These are phyloP conservation scores for Aurinia saxatilis DNA, from an alignment of 345 rosid genomes.

Conservation along the genomic window DNA sequence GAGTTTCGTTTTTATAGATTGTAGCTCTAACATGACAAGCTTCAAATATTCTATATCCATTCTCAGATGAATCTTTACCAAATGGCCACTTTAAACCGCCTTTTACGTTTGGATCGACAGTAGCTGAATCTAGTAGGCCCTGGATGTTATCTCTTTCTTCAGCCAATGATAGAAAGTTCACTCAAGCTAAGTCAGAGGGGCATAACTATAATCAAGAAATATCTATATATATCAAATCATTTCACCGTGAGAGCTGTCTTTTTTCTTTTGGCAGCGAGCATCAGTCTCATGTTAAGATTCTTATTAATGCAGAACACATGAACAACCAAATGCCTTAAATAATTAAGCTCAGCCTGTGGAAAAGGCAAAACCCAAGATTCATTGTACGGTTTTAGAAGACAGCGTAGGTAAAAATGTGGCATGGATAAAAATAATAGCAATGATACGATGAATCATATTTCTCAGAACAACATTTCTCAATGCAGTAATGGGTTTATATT, in stretches of 20 bases:
- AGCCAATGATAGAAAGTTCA: background rate
- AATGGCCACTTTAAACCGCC: slow-evolving; percentile 59
- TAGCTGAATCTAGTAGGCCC: slow-evolving; percentile 35
- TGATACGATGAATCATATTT: background rate
- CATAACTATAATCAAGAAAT: background rate
- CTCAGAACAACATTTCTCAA: too few species aligned
- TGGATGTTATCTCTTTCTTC: slow-evolving; percentile 51
- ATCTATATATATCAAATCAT: background rate
- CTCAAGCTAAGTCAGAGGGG: background rate
- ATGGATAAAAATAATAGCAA: background rate
- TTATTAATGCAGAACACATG: slow-evolving; percentile 53
- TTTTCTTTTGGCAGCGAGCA: slow-evolving; percentile 39
- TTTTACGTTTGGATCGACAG: slow-evolving; percentile 42
- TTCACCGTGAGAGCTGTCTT: slow-evolving; percentile 36
- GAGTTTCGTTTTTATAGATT: slow-evolving; percentile 26
- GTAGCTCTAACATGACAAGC: slow-evolving; percentile 38
- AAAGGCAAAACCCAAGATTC: background rate
- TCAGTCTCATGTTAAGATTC: slow-evolving; percentile 57
- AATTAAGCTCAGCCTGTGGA: slow-evolving; percentile 41
- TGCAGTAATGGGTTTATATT: too few species aligned
- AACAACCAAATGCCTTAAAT: slow-evolving; percentile 38
- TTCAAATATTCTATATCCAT: slow-evolving; percentile 37
- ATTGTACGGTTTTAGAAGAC: background rate
- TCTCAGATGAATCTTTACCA: slow-evolving; percentile 30
- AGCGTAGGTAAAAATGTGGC: too few species aligned